phyloP scores from a whole-genome alignment of 1,139 yeast species.

The Magnusiomyces ingens region DNA sequence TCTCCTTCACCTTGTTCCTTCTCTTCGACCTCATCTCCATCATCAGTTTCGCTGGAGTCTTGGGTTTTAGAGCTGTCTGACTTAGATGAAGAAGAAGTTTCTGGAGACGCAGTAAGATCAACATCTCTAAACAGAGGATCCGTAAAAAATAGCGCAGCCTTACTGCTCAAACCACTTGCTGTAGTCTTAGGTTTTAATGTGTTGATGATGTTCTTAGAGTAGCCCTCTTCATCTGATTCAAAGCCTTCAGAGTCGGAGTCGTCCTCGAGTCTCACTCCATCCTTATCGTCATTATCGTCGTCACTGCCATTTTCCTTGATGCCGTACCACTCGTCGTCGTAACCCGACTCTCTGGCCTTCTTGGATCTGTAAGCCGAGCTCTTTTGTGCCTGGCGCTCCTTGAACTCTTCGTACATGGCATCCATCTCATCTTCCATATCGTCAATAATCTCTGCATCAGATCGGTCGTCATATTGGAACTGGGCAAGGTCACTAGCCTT shows the following conservation, averaged over 20 bases:
- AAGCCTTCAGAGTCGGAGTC: constrained; percentile 18
- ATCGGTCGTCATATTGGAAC: constrained; percentile 32
- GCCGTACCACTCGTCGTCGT: constrained; percentile 69
- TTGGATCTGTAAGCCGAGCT: constrained; percentile 79
- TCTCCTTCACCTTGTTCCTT: constrained; percentile 22
- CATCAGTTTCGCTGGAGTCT: constrained; percentile 14
- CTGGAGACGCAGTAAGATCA: constrained; percentile 44
- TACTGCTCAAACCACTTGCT: constrained; percentile 53
- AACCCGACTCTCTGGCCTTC: constrained; percentile 63
- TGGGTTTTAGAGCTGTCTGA: constrained; percentile 4
- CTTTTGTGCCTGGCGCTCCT: constrained; percentile 65
- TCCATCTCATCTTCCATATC: constrained; percentile 76
- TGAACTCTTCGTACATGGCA: constrained; percentile 69
- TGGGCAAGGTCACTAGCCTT: constrained; percentile 37
- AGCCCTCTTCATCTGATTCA: constrained; percentile 64
- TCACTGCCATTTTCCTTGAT: constrained; percentile 41
- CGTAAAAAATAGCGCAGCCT: constrained; percentile 71
- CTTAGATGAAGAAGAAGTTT: constrained; percentile 10
- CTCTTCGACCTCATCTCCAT: constrained; percentile 18
- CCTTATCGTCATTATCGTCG: constrained; percentile 27
- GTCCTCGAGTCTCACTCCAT: constrained; percentile 24
- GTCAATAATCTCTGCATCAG: constrained; percentile 57
- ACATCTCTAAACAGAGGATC: constrained; percentile 61
- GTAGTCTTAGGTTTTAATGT: constrained; percentile 43
- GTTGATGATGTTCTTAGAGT: constrained; percentile 55